Evolutionary conservation across 2,329 filamentous ascomycete genomes (phyloP), one percentile per base, ranked within the genome.

Genomic region (Teratosphaeria gauchensis): DNA sequence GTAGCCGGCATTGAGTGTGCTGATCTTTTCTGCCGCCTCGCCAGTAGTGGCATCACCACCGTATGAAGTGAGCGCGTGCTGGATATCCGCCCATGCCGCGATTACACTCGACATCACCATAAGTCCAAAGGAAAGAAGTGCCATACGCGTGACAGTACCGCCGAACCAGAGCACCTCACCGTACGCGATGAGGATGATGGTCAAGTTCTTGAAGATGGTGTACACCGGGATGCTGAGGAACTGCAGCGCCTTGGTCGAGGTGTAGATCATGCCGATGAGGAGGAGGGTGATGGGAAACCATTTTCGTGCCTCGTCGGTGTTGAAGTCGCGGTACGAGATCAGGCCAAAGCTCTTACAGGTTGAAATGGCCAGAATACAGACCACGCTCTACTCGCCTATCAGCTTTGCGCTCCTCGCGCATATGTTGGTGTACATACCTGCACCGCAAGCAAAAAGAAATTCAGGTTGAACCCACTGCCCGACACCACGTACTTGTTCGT

Each of bases 131-230:
- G 92, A 95, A 70, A 96, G 87, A 32, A 99, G 84, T 2, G 91
- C 86, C 75, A 96, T 85, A 53, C 87, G 84, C 16, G 89, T 92
- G 60, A 99, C 92, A 54, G 86, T 90, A 71, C 92, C 92, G 62
- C 94, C 94, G 67, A 99, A 99, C 92, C 92, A 97, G 56, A 99
- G 82, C 32, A 99, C 92, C 77, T 99, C 94, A 66, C 94, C 94
- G 67, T 99, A 99, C 58, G 94, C 94, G 70, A 97, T 99, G 64
- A 97, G 85, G 69, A 99, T 97, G 74, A 95, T 99, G 62, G 94
- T 97, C 79, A 99, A 77, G 78, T 99, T 99, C 83, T 99, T 99
- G 83, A 99, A 99, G 74, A 99, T 99, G 58, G 94, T 99, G 78
- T 99, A 99, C 30, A 99, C 94, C 28, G 94, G 94, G 58, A 99